phyloP scores from a whole-genome alignment of 768 basidiomycete genomes.

The Podaxis sp. region DNA sequence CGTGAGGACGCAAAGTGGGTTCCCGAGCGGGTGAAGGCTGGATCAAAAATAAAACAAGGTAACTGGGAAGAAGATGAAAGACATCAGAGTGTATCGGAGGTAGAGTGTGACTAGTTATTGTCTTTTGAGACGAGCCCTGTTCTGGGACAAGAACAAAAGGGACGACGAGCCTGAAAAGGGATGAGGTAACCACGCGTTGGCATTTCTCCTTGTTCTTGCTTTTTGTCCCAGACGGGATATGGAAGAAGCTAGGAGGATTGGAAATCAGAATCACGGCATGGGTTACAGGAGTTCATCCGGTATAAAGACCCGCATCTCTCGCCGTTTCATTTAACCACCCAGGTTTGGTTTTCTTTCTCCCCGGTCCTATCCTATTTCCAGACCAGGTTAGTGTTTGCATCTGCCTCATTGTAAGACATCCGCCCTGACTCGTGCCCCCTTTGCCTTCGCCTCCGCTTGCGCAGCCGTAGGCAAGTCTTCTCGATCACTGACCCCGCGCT shows the following conservation, averaged over 20 bases:
- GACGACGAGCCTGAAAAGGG: background rate
- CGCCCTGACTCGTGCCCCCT: conserved; percentile 12
- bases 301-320: conserved; percentile 7
- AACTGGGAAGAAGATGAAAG: background rate
- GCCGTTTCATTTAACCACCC: conserved; percentile 11
- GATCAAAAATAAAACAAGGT: conserved; percentile 10
- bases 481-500: conserved; percentile 11
- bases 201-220: conserved; percentile 5
- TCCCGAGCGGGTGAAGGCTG: background rate
- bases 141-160: conserved; percentile 16
- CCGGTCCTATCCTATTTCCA: conserved; percentile 16
- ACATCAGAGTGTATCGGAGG: conserved; percentile 3
- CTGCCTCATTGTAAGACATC: conserved; percentile 8
- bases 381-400: conserved; percentile 17
- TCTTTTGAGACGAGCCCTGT: conserved; percentile 7
- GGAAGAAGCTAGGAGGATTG: background rate
- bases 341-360: conserved; percentile 24
- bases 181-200: conserved; percentile 2
- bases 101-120: conserved; percentile 20
- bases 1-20: background rate
- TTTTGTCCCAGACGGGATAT: background rate
- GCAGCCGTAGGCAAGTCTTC: conserved; percentile 12
- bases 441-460: conserved; percentile 13
- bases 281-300: background rate
- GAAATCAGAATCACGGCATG: conserved; percentile 1